Base-by-base conservation (phyloP, 805 yeast genomes). In the Komagataella pseudopastoris region DNA sequence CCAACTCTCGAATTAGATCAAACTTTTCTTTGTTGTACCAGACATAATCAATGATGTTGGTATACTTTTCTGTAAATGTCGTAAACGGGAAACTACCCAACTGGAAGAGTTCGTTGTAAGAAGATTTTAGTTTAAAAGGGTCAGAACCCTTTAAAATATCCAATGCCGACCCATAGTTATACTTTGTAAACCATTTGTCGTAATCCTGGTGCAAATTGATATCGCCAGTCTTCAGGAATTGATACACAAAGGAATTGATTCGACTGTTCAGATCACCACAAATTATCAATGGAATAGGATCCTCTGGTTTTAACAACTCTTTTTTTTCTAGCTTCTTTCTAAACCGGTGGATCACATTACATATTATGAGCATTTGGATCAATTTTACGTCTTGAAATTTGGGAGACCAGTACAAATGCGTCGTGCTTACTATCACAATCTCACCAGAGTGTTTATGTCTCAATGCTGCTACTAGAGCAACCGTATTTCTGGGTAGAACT, bases 381-480 rank as follows among this genome's bases (percentile, higher is more conserved):
- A 78, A 63, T 56, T 77, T 79, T 18, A 80, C 80, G 56, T 78
- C 81, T 49, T 74, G 71, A 50, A 67, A 72, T 55, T 74, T 72
- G 1, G 72, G 71, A 10, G 68, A 65, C 85, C 85, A 80, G 57
- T 80, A 80, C 7, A 80, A 62, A 60, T 80, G 85, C 0, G 85
- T 80, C 54, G 78, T 80, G n/a, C 80, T 65, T 2, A 78, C 69
- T 45, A 76, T 73, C 3, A 80, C 59, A 3, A 62, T 56, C 39
- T 71, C 64, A 8, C 65, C 62, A 0, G 78, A 69, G 1, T 52
- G 56, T 49, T 61, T 65, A 58, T 80, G 85, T 51, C 65, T 62
- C 44, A 80, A 59, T 10, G 74, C 73, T 4, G 75, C 66, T n/a
- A 80, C 63, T 2, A 78, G 52, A 3, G 78, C 82, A 3, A 81